phyloP scores from a whole-genome alignment of 192 early-diverging fungal genomes.

The Glomus cerebriforme region DNA sequence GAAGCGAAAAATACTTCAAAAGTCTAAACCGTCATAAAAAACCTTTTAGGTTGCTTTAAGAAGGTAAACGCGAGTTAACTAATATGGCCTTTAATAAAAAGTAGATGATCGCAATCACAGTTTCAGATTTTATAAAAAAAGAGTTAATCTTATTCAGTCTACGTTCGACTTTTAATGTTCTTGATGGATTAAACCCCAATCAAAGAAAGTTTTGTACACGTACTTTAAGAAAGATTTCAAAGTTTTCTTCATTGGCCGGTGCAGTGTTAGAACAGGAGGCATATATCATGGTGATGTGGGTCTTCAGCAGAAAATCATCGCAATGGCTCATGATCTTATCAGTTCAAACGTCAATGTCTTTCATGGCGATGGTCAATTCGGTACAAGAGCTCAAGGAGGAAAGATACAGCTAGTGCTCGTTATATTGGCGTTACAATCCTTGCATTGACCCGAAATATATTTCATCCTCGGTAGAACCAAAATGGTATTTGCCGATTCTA shows the following conservation, averaged over 20 bases:
- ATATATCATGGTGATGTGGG: conserved; percentile 94
- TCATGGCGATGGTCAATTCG: conserved; percentile 87
- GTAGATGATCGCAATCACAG: conserved; percentile 91
- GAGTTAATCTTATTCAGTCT: conserved; percentile 93
- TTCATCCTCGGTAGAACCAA: conserved; percentile 88
- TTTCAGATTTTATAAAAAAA: conserved; percentile 92
- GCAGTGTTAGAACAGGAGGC: conserved; percentile 86
- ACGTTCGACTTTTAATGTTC: conserved; percentile 89
- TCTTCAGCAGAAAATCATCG: conserved; percentile 83
- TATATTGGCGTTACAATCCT: conserved; percentile 87
- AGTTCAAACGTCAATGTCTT: conserved; percentile 90
- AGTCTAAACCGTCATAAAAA: conserved; percentile 80
- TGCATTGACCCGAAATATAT: conserved; percentile 75
- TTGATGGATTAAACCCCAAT: conserved; percentile 96
- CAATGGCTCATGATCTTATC: conserved; percentile 92
- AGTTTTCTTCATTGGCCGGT: conserved; percentile 82
- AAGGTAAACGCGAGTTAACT: conserved; percentile 73
- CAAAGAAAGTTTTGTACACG: conserved; percentile 95
- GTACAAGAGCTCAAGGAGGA: conserved; percentile 87
- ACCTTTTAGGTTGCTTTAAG: conserved; percentile 58
- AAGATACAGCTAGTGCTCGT: conserved; percentile 94
- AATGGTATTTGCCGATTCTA: conserved; percentile 92
- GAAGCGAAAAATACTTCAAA: conserved; percentile 96
- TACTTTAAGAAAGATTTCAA: conserved; percentile 81
- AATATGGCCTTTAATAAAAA: conserved; percentile 97